Conservation (phyloP, 2,329 filamentous ascomycete genomes). For the Alternaria postmessia region DNA sequence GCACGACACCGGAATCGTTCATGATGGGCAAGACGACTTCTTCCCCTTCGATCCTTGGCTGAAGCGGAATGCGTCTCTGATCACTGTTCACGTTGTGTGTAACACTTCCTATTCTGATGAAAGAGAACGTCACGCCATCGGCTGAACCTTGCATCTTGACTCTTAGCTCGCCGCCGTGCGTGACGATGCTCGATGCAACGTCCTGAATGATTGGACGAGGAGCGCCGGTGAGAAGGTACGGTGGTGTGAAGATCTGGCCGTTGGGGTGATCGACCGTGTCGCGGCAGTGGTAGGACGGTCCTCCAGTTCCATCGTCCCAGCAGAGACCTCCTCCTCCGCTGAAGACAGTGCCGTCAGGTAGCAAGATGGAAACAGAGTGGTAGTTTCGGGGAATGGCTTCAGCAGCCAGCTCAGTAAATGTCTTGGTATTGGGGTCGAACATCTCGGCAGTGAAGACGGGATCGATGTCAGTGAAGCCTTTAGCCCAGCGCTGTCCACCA, state of each 20-base stretch:
- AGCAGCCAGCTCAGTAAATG: constrained; percentile 24
- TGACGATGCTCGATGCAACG: constrained; percentile 8
- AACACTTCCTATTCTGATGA: constrained; percentile 33
- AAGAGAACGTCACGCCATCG: constrained; percentile 17
- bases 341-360: constrained; percentile 32
- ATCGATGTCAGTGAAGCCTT: constrained; percentile 25
- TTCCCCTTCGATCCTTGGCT: constrained; percentile 2
- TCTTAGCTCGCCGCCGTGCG: constrained; percentile 21
- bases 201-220: constrained; percentile 24
- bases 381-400: constrained; percentile 30
- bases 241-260: constrained; percentile 62
- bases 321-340: constrained; percentile 33
- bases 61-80: constrained; percentile 29
- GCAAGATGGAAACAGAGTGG: constrained; percentile 32
- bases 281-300: constrained; percentile 52
- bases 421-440: constrained; percentile 29
- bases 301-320: constrained; percentile 22
- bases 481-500: constrained; percentile 26
- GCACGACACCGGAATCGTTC: constrained; percentile 21
- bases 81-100: constrained; percentile 35
- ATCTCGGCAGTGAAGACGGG: constrained; percentile 29
- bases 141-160: constrained; percentile 20
- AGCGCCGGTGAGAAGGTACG: constrained; percentile 58
- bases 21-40: constrained; percentile 19
- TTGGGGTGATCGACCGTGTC: constrained; percentile 58